Evolutionary conservation across 1,284 basidiomycete genomes (phyloP).

Genomic region (Rhodotorula sp.): DNA sequence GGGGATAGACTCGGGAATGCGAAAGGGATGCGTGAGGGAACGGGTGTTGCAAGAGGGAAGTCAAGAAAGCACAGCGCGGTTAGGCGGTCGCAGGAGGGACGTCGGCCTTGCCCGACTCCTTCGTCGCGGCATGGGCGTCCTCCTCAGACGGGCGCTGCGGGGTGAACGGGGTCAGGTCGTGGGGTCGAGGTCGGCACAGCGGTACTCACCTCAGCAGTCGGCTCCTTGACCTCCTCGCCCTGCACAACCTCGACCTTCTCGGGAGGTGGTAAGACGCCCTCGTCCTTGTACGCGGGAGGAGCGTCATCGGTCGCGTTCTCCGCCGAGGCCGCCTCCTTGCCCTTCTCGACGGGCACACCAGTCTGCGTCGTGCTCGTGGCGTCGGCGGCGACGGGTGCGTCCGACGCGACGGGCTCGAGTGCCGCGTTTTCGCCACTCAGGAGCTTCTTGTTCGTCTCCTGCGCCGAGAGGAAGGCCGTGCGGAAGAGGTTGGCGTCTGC

Average conservation of each 20-base stretch:
- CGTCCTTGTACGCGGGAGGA: slow-evolving; percentile 27
- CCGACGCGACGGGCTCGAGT: slow-evolving; percentile 36
- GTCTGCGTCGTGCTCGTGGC: slow-evolving; percentile 19
- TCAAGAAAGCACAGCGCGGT: not conserved
- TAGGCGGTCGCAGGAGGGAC: slow-evolving; percentile 11
- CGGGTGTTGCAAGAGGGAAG: not conserved
- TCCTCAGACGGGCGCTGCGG: slow-evolving; percentile 22
- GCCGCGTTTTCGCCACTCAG: slow-evolving; percentile 48
- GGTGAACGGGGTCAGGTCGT: not conserved
- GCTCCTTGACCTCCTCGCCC: slow-evolving; percentile 34
- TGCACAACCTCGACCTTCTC: slow-evolving; percentile 37
- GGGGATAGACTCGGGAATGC: not conserved
- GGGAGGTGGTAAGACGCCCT: slow-evolving; percentile 24
- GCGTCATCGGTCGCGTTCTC: slow-evolving; percentile 21
- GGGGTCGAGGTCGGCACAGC: not conserved
- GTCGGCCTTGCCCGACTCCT: slow-evolving; percentile 18
- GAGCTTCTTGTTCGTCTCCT: slow-evolving; percentile 62
- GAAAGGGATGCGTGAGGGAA: not conserved
- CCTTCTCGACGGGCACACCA: slow-evolving; percentile 29
- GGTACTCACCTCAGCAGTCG: slow-evolving; percentile 30
- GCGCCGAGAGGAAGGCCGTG: slow-evolving; percentile 77
- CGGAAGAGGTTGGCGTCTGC: slow-evolving; percentile 86
- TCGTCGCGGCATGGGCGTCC: slow-evolving; percentile 32
- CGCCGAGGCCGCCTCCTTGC: slow-evolving; percentile 28
- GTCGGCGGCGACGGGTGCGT: slow-evolving; percentile 28